Percentiles rank a stretch among this genome's conserved stretches.
phyloP scores from a whole-genome alignment of 441 rosid species.

The Raphanus hybrid region DNA sequence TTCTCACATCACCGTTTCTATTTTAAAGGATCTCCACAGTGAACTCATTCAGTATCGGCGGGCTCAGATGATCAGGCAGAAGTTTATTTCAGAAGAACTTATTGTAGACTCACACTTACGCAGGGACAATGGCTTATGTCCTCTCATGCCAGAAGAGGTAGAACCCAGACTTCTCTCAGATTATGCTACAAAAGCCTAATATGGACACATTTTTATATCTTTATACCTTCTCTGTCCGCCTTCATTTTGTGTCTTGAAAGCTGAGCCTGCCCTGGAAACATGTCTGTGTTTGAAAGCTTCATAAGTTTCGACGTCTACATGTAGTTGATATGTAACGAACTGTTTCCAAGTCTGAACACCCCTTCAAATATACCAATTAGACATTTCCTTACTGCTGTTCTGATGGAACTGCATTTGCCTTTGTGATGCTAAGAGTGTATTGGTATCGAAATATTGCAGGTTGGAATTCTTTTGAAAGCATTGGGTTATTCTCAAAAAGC shows the following conservation, averaged over 20 bases:
- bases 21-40: conserved; percentile 82
- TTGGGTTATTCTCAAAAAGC: conserved; percentile 90
- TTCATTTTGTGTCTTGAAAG: conserved; percentile 20
- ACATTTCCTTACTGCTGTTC: conserved; percentile 14
- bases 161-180: conserved; percentile 27
- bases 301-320: background rate
- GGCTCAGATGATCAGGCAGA: conserved; percentile 86
- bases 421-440: conserved; percentile 25
- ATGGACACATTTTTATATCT: too few relatives aligned
- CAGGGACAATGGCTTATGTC: conserved; percentile 91
- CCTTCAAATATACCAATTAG: conserved; percentile 5
- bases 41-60: conserved; percentile 92
- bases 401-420: conserved; percentile 16
- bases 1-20: conserved; percentile 38
- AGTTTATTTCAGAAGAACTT: conserved; percentile 64
- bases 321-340: conserved; percentile 2
- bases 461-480: conserved; percentile 90
- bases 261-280: conserved; percentile 21
- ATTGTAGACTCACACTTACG: conserved; percentile 65
- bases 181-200: background rate
- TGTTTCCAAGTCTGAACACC: conserved; percentile 15
- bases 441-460: conserved; percentile 57
- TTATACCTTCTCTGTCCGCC: background rate
- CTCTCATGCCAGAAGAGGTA: conserved; percentile 99
- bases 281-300: conserved; percentile 14